Conservation (phyloP, 306 rosid genomes). For the Corylus americana region DNA sequence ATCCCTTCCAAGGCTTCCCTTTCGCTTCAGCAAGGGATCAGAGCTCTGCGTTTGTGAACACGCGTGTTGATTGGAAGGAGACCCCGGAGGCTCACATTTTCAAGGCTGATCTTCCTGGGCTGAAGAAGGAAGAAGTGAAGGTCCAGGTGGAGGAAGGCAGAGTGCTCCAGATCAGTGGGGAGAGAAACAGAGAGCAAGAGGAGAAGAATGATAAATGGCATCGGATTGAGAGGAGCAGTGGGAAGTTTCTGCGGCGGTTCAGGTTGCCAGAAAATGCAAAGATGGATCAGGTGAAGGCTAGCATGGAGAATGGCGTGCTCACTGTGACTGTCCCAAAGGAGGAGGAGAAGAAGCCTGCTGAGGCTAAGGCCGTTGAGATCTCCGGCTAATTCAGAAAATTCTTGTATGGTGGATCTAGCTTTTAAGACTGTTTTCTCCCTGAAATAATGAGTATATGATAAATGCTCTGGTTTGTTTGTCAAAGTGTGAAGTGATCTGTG, state of each 20-base stretch:
- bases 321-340: not conserved
- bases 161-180: constrained; percentile 1
- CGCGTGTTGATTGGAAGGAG: constrained; percentile 2
- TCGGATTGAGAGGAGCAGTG: constrained; percentile 7
- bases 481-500: not conserved
- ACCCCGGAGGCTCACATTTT: constrained; percentile 6
- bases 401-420: not conserved
- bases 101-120: constrained; percentile 5
- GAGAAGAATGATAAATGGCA: constrained; percentile 6
- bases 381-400: not conserved
- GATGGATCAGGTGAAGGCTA: constrained; percentile 8
- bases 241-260: constrained; percentile 6
- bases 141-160: not conserved
- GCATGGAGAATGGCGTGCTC: constrained; percentile 6
- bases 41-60: not conserved
- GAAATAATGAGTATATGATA: not conserved
- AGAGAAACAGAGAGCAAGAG: constrained; percentile 1
- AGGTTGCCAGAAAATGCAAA: constrained; percentile 4
- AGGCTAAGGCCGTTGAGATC: constrained; percentile 3
- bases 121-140: constrained; percentile 8
- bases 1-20: constrained; percentile 2
- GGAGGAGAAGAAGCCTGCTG: constrained; percentile 1
- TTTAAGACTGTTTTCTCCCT: not conserved
- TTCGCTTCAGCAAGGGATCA: not conserved
- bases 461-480: not conserved